Conservation (phyloP, 805 yeast genomes). For the Candida lessepsii region DNA sequence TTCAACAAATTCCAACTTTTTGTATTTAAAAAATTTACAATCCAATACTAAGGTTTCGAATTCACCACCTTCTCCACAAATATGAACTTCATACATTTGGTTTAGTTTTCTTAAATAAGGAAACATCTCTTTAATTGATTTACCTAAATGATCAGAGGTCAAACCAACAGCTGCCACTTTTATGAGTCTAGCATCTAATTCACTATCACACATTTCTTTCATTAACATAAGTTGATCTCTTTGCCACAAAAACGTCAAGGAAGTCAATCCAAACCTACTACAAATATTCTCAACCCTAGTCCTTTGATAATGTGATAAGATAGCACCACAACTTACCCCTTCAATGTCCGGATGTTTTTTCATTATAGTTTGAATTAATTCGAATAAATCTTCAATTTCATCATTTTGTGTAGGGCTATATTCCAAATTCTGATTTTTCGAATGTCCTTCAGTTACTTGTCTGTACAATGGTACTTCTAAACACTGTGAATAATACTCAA, state of each 20-base stretch:
- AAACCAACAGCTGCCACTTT: conserved; percentile 95
- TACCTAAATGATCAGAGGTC: conserved; percentile 63
- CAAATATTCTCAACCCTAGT: conserved; percentile 93
- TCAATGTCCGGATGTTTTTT: conserved; percentile 64
- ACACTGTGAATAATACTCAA: conserved; percentile 64
- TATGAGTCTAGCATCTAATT: conserved; percentile 75
- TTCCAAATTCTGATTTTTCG: conserved; percentile 66
- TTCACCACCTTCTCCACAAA: conserved; percentile 99
- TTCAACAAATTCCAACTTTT: conserved; percentile 43
- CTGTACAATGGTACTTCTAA: conserved; percentile 79
- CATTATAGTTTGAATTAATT: conserved; percentile 49
- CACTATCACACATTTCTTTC: conserved; percentile 72
- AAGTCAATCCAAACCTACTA: conserved; percentile 61
- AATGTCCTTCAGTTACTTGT: conserved; percentile 57
- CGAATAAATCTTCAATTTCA: conserved; percentile 82
- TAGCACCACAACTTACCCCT: conserved; percentile 95
- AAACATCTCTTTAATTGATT: conserved; percentile 57
- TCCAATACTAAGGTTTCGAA: conserved; percentile 91
- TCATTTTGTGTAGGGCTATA: conserved; percentile 67
- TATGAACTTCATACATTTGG: conserved; percentile 72
- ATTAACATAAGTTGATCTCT: conserved; percentile 76
- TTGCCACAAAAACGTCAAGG: conserved; percentile 87
- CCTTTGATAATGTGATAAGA: conserved; percentile 91
- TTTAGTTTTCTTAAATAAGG: conserved; percentile 61
- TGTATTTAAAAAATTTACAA: conserved; percentile 74